Conservation (phyloP, 2,329 filamentous ascomycete species). For the Fusarium sp. region DNA sequence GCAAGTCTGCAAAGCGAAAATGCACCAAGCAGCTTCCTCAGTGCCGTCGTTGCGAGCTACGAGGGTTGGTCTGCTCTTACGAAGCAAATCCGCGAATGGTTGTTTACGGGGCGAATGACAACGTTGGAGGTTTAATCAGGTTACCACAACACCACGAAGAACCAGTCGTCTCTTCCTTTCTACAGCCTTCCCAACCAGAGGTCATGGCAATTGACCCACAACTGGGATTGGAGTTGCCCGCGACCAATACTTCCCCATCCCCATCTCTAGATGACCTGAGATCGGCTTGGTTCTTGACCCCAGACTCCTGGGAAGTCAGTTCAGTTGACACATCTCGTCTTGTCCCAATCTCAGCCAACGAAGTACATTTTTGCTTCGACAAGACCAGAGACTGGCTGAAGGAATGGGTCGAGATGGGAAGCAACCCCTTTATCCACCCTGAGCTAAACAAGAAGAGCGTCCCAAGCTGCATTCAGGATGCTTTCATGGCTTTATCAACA, state of each 20-base stretch:
- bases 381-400: slow-evolving; percentile 19
- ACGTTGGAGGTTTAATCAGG: neutral
- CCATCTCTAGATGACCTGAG: slow-evolving; percentile 25
- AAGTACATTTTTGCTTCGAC: slow-evolving; percentile 10
- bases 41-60: slow-evolving; percentile 33
- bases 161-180: accelerated
- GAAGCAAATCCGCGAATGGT: slow-evolving; percentile 17
- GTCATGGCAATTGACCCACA: neutral
- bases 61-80: slow-evolving; percentile 38
- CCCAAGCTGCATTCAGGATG: slow-evolving; percentile 16
- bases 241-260: neutral
- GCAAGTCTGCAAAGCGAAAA: slow-evolving; percentile 34
- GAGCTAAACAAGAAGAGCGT: slow-evolving; percentile 18
- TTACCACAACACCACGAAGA: neutral
- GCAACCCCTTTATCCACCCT: slow-evolving; percentile 26
- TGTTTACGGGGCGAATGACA: slow-evolving; percentile 9
- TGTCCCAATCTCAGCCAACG: slow-evolving; percentile 7
- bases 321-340: neutral
- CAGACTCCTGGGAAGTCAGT: slow-evolving; percentile 9
- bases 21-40: slow-evolving; percentile 33
- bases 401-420: slow-evolving; percentile 24
- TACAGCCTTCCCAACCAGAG: neutral
- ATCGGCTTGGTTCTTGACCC: slow-evolving; percentile 29
- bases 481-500: slow-evolving; percentile 25
- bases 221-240: neutral